Evolutionary conservation across 2,329 filamentous ascomycete genomes (phyloP), one percentile per base, ranked within the genome.

Genomic region (Ophiostoma angusticollis): DNA sequence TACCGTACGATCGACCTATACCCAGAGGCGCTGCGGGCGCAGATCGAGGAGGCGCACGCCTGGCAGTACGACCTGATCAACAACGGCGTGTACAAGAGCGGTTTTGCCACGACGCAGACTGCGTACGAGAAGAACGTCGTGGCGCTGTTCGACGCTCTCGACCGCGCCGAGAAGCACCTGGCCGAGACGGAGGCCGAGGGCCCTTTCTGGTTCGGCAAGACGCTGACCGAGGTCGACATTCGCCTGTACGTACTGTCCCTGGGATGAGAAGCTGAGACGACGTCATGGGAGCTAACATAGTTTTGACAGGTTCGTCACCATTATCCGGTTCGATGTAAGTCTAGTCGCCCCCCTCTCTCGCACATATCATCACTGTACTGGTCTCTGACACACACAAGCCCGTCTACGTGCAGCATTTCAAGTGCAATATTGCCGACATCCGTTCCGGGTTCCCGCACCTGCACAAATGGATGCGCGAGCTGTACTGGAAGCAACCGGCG

Each of bases 351-450:
- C 22, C 13, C 21, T 31, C 9, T 18, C 36, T 22, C 16, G 31
- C 8, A 22, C 9, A 35, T 17, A 14, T 28, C 19, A 8, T 27
- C 24, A 18, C 7, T 11, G 13, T 30, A 17, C 24, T 37, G 9
- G 34, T 25, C 18, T 19, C 36, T 41, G 24, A 41, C 45, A 3
- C 17, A 1, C 31, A n/a, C 3, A 37, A 68, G 59, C 67, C 69
- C 22, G 80, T 84, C 50, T 93, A 93, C 54, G 81, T 93, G 38
- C 84, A 91, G 62, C 81, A 87, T 60, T 89, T 89, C 67, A 82
- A 82, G 61, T 87, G 81, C 65, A 93, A 93, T 62, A 65, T 93
- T 44, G 71, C 79, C 18, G 85, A 93, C 58, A 87, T 93, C 54
- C 72, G 86, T 30, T 79, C 74, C 7, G 85, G 85, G 2, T 95